Base-by-base conservation (phyloP, 768 basidiomycete genomes). In the Suillus subaureus region DNA sequence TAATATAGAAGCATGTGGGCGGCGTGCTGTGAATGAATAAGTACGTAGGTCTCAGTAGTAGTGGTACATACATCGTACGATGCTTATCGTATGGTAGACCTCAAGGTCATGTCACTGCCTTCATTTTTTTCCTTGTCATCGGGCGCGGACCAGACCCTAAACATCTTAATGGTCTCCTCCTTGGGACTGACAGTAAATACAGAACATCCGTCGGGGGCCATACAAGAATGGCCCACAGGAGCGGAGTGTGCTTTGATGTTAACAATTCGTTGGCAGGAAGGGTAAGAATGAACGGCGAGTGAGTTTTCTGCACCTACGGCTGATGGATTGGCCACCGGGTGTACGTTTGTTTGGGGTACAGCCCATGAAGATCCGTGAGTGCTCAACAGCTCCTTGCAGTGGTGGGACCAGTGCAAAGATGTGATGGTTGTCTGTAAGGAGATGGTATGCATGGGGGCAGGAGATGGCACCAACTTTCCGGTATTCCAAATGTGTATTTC, bases 381-480 rank as follows among this genome's bases (percentile, higher is more conserved):
- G 51, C 87, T 92, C n/a, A 97, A 77, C 42, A 97, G 77, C 71
- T 97, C 95, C 69, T 93, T 93, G 71, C 89, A 88, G 67, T 94
- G 90, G 5, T 89, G 86, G 18, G 93, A 92, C 80, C 86, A 91
- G 67, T 84, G 81, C 62, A 88, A 80, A 21, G 84, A 88, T 58
- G 86, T 88, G 61, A 89, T 82, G 73, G 84, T 86, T 16, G 86
- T 84, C 61, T 78, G 74, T 23, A 79, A 72, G 43, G 71, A 60
- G 62, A 84, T 74, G 40, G 84, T 83, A 62, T 81, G 79, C 21
- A 83, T 73, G 4, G 88, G 85, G 47, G 83, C 80, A 13, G 79
- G 79, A 8, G 82, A 79, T 13, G 81, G 76, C 4, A 86, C 85
- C 54, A 71, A 51, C 55, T 78, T 78, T 31, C 76, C 69, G 33